Evolutionary conservation across 1,284 basidiomycete genomes (phyloP).

Genomic region (Cystobasidium slooffiae): DNA sequence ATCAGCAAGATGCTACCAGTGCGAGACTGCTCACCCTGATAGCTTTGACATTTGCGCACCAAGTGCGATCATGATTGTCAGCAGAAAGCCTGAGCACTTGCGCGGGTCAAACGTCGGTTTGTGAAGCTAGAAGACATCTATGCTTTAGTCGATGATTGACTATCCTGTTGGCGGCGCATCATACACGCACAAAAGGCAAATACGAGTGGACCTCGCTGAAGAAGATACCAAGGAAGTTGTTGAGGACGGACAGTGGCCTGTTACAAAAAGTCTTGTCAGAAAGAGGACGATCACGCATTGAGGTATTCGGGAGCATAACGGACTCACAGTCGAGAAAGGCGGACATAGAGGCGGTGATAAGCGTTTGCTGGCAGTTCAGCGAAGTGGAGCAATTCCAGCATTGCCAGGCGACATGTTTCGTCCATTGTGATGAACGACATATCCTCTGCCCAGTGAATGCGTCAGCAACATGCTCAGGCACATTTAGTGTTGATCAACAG

Average conservation of each 20-base stretch:
- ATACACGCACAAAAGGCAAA: constrained; percentile 16
- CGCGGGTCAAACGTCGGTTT: constrained; percentile 22
- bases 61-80: constrained; percentile 28
- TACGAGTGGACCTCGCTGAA: constrained; percentile 21
- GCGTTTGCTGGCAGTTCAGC: constrained; percentile 15
- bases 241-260: constrained; percentile 24
- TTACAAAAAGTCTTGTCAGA: background rate
- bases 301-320: background rate
- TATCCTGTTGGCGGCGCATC: background rate
- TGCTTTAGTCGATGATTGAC: background rate
- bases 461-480: too few species aligned
- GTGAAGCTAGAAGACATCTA: constrained; percentile 2
- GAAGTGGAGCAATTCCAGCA: constrained; percentile 25
- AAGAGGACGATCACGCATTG: background rate
- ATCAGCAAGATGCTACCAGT: background rate
- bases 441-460: background rate
- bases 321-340: constrained; percentile 12
- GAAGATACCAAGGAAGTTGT: constrained; percentile 4
- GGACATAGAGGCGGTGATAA: constrained; percentile 20
- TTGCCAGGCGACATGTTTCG: constrained; percentile 18
- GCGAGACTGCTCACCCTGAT: constrained; percentile 1
- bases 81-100: constrained; percentile 16
- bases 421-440: constrained; percentile 2
- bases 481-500: too few species aligned
- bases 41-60: constrained; percentile 23